Percentiles rank a stretch among this genome's conserved stretches.
Evolutionary conservation across 257 asterid species (phyloP).

Genomic region (Solanum bulbocastanum): DNA sequence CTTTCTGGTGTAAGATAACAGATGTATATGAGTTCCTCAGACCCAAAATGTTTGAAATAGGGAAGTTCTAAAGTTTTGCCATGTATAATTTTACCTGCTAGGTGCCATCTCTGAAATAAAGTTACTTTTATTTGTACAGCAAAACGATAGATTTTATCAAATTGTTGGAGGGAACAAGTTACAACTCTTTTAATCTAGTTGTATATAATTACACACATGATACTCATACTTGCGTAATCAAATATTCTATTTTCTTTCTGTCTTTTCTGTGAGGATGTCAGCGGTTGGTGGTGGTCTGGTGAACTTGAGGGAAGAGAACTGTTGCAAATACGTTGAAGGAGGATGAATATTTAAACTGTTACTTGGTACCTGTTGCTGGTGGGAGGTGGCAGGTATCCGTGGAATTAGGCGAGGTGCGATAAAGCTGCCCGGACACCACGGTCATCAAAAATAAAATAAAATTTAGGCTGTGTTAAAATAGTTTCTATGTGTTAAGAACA

Average conservation of each 20-base stretch:
- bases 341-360: not conserved
- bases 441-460: not conserved
- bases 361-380: not conserved
- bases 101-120: not conserved
- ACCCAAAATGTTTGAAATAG: not conserved
- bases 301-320: not conserved
- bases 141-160: not conserved
- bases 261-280: not conserved
- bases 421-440: not conserved
- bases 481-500: not conserved
- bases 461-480: not conserved
- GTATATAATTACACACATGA: not conserved
- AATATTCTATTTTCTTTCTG: not conserved
- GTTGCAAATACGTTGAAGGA: not conserved
- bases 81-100: not conserved
- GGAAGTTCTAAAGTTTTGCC: not conserved
- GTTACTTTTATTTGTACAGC: not conserved
- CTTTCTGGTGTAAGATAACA: not conserved
- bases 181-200: not conserved
- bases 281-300: not conserved
- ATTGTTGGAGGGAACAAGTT: not conserved
- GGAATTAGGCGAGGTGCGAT: not conserved
- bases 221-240: not conserved
- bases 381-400: not conserved
- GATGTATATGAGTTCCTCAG: not conserved